phyloP scores from a whole-genome alignment of 345 rosid species.

The Rhizophora apiculata region DNA sequence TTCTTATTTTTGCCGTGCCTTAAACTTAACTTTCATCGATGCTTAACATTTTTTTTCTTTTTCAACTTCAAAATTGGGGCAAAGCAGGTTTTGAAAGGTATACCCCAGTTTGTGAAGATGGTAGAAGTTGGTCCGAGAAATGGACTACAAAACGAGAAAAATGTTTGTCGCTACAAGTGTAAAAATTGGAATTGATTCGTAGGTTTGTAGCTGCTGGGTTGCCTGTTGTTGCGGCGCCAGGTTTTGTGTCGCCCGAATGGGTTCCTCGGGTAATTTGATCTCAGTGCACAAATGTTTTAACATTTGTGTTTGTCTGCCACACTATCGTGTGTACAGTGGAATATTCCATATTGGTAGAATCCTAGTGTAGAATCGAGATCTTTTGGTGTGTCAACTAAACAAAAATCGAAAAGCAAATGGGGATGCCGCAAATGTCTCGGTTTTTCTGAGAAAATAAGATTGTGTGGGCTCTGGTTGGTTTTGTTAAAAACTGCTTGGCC shows the following conservation, averaged over 20 bases:
- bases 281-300: not conserved
- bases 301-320: not conserved
- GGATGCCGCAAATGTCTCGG: too few relatives aligned
- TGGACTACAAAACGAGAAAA: constrained; percentile 68
- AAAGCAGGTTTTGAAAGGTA: constrained; percentile 45
- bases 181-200: constrained; percentile 56
- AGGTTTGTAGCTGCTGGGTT: constrained; percentile 55
- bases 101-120: constrained; percentile 61
- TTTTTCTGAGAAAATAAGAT: too few relatives aligned
- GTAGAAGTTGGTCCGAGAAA: constrained; percentile 84
- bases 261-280: constrained; percentile 58
- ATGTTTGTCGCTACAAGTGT: constrained; percentile 45
- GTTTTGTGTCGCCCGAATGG: constrained; percentile 60
- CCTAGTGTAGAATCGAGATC: not conserved
- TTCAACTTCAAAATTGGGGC: constrained; percentile 13
- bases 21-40: too few relatives aligned
- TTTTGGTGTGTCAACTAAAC: not conserved
- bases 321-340: too few relatives aligned
- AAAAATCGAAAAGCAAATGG: too few relatives aligned
- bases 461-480: too few relatives aligned
- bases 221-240: constrained; percentile 64
- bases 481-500: too few relatives aligned
- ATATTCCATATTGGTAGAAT: not conserved
- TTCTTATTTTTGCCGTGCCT: too few relatives aligned
- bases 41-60: too few relatives aligned